phyloP scores from a whole-genome alignment of 2,329 filamentous ascomycete species.

The Colletotrichum abscissum region DNA sequence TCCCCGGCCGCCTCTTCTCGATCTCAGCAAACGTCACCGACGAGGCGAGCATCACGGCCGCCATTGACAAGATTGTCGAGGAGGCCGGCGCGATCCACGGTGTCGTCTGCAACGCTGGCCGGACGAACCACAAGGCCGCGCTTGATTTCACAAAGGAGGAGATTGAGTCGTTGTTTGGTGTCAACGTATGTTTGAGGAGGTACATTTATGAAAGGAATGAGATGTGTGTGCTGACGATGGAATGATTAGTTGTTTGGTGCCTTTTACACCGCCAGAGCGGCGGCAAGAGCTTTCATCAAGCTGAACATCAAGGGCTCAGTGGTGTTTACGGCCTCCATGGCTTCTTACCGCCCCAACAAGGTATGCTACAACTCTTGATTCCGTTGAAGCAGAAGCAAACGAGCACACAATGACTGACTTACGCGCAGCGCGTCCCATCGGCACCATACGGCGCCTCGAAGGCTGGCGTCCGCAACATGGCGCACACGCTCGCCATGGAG shows the following conservation, averaged over 20 bases:
- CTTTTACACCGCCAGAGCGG: conserved; percentile 59
- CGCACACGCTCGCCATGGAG: conserved; percentile 57
- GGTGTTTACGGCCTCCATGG: conserved; percentile 61
- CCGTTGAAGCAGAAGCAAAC: no score
- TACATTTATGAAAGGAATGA: background rate
- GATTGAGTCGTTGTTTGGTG: conserved; percentile 42
- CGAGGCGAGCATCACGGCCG: conserved; percentile 54
- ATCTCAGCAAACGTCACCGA: conserved; percentile 59
- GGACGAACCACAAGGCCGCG: conserved; percentile 63
- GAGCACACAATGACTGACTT: no score
- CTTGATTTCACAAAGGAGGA: conserved; percentile 52
- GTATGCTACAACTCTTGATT: conserved; percentile 23
- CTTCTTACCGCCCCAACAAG: conserved; percentile 59
- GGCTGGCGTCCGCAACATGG: conserved; percentile 54
- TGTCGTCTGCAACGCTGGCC: conserved; percentile 62
- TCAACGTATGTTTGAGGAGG: conserved; percentile 27
- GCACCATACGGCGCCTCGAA: conserved; percentile 60
- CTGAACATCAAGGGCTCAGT: conserved; percentile 48
- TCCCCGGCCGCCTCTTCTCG: conserved; percentile 51
- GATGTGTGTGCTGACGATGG: background rate
- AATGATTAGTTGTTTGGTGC: conserved; percentile 54
- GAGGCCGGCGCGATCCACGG: conserved; percentile 58
- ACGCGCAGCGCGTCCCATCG: conserved; percentile 55
- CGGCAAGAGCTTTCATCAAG: conserved; percentile 54
- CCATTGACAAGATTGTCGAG: conserved; percentile 55